These are phyloP conservation scores for Discostella stelligeroides DNA, from an alignment of 108 stramenopile species.

Conservation along the genomic window DNA sequence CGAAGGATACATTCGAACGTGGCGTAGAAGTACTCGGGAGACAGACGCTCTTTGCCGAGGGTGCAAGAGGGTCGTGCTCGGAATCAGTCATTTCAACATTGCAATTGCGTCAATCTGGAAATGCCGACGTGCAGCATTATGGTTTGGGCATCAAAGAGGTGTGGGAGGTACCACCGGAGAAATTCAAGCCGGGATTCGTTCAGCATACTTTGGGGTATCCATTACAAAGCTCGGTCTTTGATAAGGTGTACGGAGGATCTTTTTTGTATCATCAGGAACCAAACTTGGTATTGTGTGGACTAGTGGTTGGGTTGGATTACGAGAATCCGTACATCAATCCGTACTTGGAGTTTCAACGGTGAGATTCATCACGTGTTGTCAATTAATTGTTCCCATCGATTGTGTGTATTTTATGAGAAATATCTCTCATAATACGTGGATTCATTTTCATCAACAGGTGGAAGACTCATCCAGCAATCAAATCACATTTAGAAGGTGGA, in stretches of 20 bases:
- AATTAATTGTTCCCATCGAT: not conserved
- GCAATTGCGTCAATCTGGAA: constrained; percentile 75
- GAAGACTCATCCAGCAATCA: constrained; percentile 96
- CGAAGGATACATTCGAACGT: constrained; percentile 93
- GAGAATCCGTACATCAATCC: constrained; percentile 98
- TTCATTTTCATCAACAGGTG: constrained; percentile 38
- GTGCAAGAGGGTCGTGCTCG: constrained; percentile 94
- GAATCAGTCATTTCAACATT: constrained; percentile 93
- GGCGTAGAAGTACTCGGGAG: constrained; percentile 95
- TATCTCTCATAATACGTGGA: not conserved
- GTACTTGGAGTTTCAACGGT: constrained; percentile 97
- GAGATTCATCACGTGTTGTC: too few species aligned
- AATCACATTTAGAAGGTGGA: constrained; percentile 91
- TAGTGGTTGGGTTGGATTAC: constrained; percentile 99
- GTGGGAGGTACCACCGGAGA: constrained; percentile 95
- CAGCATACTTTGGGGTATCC: constrained; percentile 99
- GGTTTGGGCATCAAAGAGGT: constrained; percentile 99
- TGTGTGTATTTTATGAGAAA: not conserved
- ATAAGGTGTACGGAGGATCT: constrained; percentile 92
- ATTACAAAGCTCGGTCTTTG: constrained; percentile 72
- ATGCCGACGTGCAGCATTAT: constrained; percentile 88
- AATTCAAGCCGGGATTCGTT: constrained; percentile 91
- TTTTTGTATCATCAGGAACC: constrained; percentile 97
- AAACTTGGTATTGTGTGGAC: constrained; percentile 91
- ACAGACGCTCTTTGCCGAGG: constrained; percentile 99